Conservation (phyloP, 495 filamentous ascomycete species). For the Penicillium flavigenum region DNA sequence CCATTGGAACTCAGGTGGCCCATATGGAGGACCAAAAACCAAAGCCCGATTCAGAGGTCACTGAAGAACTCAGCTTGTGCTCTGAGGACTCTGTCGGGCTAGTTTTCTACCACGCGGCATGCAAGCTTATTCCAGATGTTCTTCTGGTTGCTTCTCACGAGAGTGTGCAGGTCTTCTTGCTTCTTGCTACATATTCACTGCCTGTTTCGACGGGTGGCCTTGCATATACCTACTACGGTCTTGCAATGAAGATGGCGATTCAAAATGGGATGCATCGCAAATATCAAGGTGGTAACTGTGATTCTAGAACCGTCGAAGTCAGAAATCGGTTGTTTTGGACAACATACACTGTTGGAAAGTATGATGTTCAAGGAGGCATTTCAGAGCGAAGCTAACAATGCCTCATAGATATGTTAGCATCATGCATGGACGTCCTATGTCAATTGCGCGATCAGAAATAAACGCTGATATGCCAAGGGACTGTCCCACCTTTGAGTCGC, state of each 20-base stretch:
- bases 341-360: constrained; percentile 48
- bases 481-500: constrained; percentile 32
- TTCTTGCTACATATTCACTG: constrained; percentile 46
- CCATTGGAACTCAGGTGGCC: constrained; percentile 50
- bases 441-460: constrained; percentile 40
- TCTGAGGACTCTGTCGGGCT: constrained; percentile 50
- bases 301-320: constrained; percentile 38
- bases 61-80: constrained; percentile 35
- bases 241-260: constrained; percentile 50
- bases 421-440: constrained; percentile 45
- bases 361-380: neutral
- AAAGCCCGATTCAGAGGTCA: constrained; percentile 16
- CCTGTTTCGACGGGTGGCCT: constrained; percentile 48
- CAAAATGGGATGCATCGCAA: constrained; percentile 54
- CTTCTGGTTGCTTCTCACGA: constrained; percentile 47
- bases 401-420: constrained; percentile 34
- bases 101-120: constrained; percentile 47
- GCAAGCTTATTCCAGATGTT: constrained; percentile 48
- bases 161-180: constrained; percentile 49
- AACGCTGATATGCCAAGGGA: constrained; percentile 44
- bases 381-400: constrained; percentile 3
- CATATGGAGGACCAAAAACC: constrained; percentile 45
- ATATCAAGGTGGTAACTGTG: constrained; percentile 39
- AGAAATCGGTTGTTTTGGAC: constrained; percentile 51
- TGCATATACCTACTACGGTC: constrained; percentile 48